phyloP scores from a whole-genome alignment of 2,329 filamentous ascomycete species.

The Fusarium globosum region DNA sequence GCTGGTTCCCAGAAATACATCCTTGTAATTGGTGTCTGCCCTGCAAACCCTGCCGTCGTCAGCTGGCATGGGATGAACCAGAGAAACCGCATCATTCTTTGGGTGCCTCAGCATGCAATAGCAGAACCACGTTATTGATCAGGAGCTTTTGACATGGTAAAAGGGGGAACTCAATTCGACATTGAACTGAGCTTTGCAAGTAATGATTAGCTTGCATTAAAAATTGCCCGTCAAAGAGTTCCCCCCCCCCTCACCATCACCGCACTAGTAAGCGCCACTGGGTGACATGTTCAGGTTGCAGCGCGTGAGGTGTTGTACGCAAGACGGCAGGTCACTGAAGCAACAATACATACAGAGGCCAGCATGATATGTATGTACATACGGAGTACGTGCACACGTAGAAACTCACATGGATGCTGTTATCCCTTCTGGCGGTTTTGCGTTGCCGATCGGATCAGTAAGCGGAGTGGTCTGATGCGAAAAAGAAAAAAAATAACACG shows the following conservation, averaged over 20 bases:
- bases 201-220: background rate
- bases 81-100: background rate
- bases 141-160: background rate
- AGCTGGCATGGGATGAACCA: constrained; percentile 22
- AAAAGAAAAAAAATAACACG: background rate
- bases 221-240: background rate
- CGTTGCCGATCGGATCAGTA: constrained; percentile 2
- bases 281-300: constrained; percentile 2
- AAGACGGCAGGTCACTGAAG: background rate
- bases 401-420: background rate
- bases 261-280: background rate
- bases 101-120: background rate
- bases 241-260: background rate
- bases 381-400: background rate
- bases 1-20: background rate
- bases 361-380: background rate
- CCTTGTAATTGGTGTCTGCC: constrained; percentile 2
- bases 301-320: background rate
- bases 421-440: background rate
- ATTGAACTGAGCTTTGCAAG: background rate
- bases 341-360: background rate
- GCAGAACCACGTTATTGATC: background rate
- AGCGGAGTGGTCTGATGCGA: constrained; percentile 2
- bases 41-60: background rate
- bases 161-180: background rate